Evolutionary conservation across 2,329 filamentous ascomycete species (phyloP), one percentile per base, ranked within the genome.

Genomic region (Fusarium camptoceras): DNA sequence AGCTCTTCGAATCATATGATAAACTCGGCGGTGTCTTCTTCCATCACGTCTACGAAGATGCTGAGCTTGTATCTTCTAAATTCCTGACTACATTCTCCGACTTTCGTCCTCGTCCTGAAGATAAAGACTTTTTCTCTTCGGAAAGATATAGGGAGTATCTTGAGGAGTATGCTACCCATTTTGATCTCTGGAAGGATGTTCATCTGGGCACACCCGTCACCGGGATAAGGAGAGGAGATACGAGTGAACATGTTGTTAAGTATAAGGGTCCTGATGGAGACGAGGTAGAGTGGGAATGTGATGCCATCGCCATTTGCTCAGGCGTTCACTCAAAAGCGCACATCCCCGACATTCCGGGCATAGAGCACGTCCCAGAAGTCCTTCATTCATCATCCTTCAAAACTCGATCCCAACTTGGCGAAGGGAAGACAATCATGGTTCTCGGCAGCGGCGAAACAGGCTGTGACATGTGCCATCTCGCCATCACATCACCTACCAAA

Each of bases 391-490:
- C 54, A 6, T 20, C 27, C n/a, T 57, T 57, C 16, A 57, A 57
- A 8, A 39, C 46, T 5, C 46, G 54, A 2, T 37, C 50, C 16
- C 54, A 57, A 16, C 24, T 57, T 3, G 44, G 54, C 2, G 22
- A 31, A 18, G 44, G 34, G 18, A 57, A 57, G 8, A 57, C 44
- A 37, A 14, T 57, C 25, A 57, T 57, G 44, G 54, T 57, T 8
- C 46, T 58, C 3, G 55, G 34, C 7, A 54, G 47, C 3, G 55
- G 46, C 5, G 55, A 58, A 30, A 58, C 47, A 20, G 47, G 34
- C 6, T 53, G 49, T 2, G 55, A 50, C 12, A 57, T 49, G 47
- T 57, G 47, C 34, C 44, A 58, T 53, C 55, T 58, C n/a, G 55
- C 55, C 7, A 50, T 51, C 27, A 58, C 47, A 9, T 58, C 55